A percentile compares a stretch with the other conserved stretches of the same genome.
Conservation (phyloP, 345 rosid species). For the Lumnitzera racemosa region DNA sequence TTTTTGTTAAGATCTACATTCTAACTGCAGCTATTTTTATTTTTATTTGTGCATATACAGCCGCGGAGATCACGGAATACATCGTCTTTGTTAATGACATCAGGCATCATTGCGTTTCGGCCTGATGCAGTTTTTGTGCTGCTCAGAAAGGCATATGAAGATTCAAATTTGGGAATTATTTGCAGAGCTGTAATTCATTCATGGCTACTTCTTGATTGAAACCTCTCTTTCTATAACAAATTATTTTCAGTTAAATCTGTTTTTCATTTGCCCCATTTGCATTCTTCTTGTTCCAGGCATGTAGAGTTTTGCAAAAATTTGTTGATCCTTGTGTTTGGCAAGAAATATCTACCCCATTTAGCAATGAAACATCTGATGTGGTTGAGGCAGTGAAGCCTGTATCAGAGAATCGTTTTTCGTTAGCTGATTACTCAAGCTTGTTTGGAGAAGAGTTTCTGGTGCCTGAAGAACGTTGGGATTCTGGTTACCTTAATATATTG, state of each 20-base stretch:
- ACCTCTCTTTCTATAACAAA: neutral
- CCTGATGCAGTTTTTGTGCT: conserved; percentile 55
- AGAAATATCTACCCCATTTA: conserved; percentile 24
- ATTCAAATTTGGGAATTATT: conserved; percentile 46
- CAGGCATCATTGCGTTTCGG: conserved; percentile 50
- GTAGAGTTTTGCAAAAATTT: conserved; percentile 54
- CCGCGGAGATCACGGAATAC: conserved; percentile 58
- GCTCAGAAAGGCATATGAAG: conserved; percentile 61
- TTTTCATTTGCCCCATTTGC: conserved; percentile 12
- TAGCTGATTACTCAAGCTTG: conserved; percentile 55
- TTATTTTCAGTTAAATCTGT: neutral
- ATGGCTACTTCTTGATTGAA: conserved; percentile 3
- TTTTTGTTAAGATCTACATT: neutral
- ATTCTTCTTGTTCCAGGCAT: conserved; percentile 35
- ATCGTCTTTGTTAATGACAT: conserved; percentile 31
- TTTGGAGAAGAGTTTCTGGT: conserved; percentile 65
- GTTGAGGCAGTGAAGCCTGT: conserved; percentile 40
- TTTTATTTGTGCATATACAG: conserved; percentile 26
- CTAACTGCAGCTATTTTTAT: conserved; percentile 1
- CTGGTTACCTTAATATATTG: conserved; percentile 45
- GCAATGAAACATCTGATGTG: conserved; percentile 25
- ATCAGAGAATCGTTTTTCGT: conserved; percentile 23
- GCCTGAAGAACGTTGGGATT: conserved; percentile 43
- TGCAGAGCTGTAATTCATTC: conserved; percentile 51
- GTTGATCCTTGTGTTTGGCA: conserved; percentile 32